Conservation (phyloP, 2,329 filamentous ascomycete species). For the Talaromyces piceae region DNA sequence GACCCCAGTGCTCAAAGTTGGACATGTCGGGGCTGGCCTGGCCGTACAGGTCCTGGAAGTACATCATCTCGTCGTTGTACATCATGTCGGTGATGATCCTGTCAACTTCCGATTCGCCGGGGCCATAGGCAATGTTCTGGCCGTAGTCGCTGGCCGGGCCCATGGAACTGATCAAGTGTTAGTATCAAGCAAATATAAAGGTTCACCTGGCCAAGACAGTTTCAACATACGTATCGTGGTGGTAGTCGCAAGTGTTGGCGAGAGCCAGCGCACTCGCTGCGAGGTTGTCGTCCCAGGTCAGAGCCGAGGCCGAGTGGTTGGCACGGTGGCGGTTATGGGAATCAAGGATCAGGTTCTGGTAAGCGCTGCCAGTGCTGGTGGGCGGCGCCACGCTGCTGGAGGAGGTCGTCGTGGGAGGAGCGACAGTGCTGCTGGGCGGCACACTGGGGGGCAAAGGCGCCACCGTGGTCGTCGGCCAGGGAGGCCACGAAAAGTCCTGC, state of each 20-base stretch:
- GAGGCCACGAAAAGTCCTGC: not conserved
- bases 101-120: slow-evolving; percentile 50
- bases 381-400: slow-evolving; percentile 24
- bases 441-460: slow-evolving; percentile 2
- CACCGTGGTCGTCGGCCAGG: not conserved
- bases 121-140: slow-evolving; percentile 80
- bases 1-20: slow-evolving; percentile 61
- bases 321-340: slow-evolving; percentile 81
- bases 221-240: slow-evolving; percentile 65
- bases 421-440: slow-evolving; percentile 3
- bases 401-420: slow-evolving; percentile 11
- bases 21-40: slow-evolving; percentile 50
- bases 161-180: not conserved
- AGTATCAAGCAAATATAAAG: not conserved
- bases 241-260: slow-evolving; percentile 62
- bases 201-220: slow-evolving; percentile 22
- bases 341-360: slow-evolving; percentile 42
- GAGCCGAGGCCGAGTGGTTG: slow-evolving; percentile 64
- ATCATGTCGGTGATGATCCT: slow-evolving; percentile 71
- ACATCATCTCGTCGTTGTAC: slow-evolving; percentile 72
- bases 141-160: slow-evolving; percentile 39
- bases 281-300: slow-evolving; percentile 60
- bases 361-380: slow-evolving; percentile 18
- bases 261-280: slow-evolving; percentile 57
- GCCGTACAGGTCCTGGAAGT: slow-evolving; percentile 54